Percentiles rank a stretch among this genome's conserved stretches.
Conservation (phyloP, 106 monocot species). For the Agapanthus africanus region DNA sequence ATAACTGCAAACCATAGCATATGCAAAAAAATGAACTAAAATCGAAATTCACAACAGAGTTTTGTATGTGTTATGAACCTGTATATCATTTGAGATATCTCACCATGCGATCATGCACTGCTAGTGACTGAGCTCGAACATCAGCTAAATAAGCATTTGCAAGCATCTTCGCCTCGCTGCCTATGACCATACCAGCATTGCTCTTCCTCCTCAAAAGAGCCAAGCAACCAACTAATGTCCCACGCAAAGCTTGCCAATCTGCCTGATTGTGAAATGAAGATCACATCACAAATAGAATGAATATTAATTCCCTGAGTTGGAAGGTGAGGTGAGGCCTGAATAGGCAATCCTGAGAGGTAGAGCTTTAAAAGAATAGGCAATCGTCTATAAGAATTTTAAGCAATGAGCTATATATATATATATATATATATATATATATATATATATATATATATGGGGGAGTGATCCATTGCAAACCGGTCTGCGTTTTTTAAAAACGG, state of each 20-base stretch:
- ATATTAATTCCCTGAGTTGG: too few species aligned
- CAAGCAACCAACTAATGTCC: slow-evolving; percentile 83
- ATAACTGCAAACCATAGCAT: slow-evolving; percentile 42
- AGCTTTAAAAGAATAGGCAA: background rate
- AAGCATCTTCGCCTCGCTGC: slow-evolving; percentile 49
- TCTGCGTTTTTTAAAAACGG: too few species aligned
- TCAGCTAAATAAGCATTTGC: slow-evolving; percentile 47
- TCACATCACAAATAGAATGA: slow-evolving; percentile 19
- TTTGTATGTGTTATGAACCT: background rate
- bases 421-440: too few species aligned
- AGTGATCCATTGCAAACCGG: too few species aligned
- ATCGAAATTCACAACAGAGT: background rate
- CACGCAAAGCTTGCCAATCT: slow-evolving; percentile 89
- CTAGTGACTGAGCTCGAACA: slow-evolving; percentile 66
- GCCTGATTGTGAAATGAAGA: slow-evolving; percentile 39
- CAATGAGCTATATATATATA: too few species aligned
- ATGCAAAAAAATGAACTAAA: slow-evolving; percentile 7
- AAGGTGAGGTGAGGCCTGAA: background rate
- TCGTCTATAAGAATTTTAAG: background rate
- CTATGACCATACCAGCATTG: slow-evolving; percentile 40
- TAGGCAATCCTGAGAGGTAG: background rate
- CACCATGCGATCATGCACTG: slow-evolving; percentile 77
- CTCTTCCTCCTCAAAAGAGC: slow-evolving; percentile 68
- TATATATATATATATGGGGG: background rate
- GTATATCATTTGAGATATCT: slow-evolving; percentile 2